Base-by-base conservation (phyloP, 306 rosid species). In the Rosa persica region DNA sequence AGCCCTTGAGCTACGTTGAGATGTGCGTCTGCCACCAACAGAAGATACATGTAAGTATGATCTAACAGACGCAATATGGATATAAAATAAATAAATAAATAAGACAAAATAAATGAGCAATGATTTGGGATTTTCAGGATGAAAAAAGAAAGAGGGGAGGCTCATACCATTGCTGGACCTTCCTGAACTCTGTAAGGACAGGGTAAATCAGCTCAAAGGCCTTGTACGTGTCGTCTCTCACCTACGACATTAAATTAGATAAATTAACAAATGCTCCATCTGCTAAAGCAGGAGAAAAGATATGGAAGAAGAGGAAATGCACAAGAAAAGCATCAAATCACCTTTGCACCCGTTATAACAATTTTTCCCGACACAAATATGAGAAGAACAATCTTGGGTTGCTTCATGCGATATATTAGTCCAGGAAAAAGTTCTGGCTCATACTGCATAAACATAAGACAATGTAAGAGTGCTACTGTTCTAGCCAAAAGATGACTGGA, bases 291-390 rank as follows among this genome's bases (percentile, higher is more conserved):
- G 0, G 34, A 25, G 67, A 40, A 19, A 20, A 30, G 8, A 12
- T n/a, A 36, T 36, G 23, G 23, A 3, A 65, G 39, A 61, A 51
- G 61, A 25, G 47, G 51, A 4, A 52, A 22, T 52, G 65, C 22
- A 69, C 36, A 78, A 38, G 4, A 25, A 38, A 40, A 5, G 23
- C 8, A 15, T 66, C 43, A 44, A 46, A 75, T 44, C 86, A 92
- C 97, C 97, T 93, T 93, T 5, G 98, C 98, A 57, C 96, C 96
- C n/a, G 98, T 93, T n/a, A 93, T 88, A 68, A 93, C 94, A 82
- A 93, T 93, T 86, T 93, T 93, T 8, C 96, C 98, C 1, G 96
- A 93, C 19, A 93, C 98, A 47, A 93, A 90, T 43, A 93, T 90
- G 43, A 93, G 93, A 80, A 93, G 89, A 70, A 93, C 98, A 77